Base-by-base conservation (phyloP, 2,329 filamentous ascomycete genomes). In the Ambrosiella cleistominuta region DNA sequence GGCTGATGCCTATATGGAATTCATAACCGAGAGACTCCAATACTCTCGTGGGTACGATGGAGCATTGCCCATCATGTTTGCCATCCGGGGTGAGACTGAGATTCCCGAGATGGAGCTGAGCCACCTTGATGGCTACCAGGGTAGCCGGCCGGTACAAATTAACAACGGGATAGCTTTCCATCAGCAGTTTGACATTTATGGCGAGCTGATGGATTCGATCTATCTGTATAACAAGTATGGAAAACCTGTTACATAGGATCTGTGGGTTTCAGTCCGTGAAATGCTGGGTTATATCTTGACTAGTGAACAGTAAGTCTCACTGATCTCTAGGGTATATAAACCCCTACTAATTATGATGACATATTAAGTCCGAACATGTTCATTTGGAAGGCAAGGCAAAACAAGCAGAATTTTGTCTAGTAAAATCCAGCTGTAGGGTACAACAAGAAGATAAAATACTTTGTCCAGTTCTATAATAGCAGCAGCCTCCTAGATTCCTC, bases 381-480 rank as follows among this genome's bases (percentile, higher is more conserved):
- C 2, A 90, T 89, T 64, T 89, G 85, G 86, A 86, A 90, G 67
- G 85, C 88, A 5, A 79, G 85, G 47, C 85, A 85, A 63, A 72
- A 81, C 64, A 85, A 85, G 66, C 85, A 88, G 68, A 80, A 88
- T 65, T 90, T 88, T 63, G 80, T 83, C 12, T 90, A 86, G 82
- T n/a, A 87, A 89, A 66, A 76, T 90, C 62, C 86, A 89, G 82
- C 75, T 90, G 19, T 90, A 74, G 83, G 83, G 0, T 90, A 85
- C 71, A 88, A 87, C 66, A 71, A 75, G 37, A 75, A 86, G 54
- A 75, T 86, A 67, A 75, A 80, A 44, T 81, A 76, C 64, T 90
- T 89, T 68, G 73, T 85, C 12, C 86, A 89, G 68, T 87, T 83
- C 69, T 90, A 88, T 66, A 84, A 90, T 70, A 80, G 76, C 65